phyloP scores from a whole-genome alignment of 2,329 filamentous ascomycete species.

The Sodiomyces alkalinus region DNA sequence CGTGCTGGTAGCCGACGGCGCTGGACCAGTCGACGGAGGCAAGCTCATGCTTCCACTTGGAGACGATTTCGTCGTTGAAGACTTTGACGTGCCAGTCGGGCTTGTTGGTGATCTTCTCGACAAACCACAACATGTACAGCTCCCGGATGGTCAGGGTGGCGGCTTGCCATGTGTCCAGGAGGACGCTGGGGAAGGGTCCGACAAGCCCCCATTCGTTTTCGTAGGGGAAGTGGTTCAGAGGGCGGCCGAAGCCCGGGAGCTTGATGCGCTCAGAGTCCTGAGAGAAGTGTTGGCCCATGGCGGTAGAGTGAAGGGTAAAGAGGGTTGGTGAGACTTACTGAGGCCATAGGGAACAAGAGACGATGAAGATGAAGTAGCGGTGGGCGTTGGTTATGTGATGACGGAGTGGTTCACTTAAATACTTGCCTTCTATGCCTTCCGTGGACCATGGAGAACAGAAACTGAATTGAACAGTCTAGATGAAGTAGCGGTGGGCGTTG shows the following conservation, averaged over 20 bases:
- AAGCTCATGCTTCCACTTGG: constrained; percentile 10
- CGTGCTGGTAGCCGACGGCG: constrained; percentile 1
- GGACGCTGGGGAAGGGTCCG: constrained; percentile 1
- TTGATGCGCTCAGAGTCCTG: not conserved
- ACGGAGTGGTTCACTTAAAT: no score
- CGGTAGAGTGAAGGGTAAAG: no score
- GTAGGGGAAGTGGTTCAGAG: no score
- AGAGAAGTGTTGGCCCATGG: no score
- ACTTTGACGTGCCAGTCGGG: constrained; percentile 13
- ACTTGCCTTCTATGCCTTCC: no score
- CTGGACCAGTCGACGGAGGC: not conserved
- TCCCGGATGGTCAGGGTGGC: constrained; percentile 6
- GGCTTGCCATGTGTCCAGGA: constrained; percentile 1
- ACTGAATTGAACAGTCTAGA: no score
- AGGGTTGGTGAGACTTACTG: no score
- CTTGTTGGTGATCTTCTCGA: constrained; percentile 14
- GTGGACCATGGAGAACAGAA: no score
- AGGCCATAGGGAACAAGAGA: no score
- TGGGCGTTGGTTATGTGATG: no score
- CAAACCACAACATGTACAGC: constrained; percentile 12
- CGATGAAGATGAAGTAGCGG: no score
- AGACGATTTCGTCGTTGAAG: constrained; percentile 9
- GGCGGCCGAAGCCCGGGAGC: constrained; percentile 2
- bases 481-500: no score
- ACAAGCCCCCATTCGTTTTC: not conserved